These are phyloP conservation scores for Antitrichia curtipendula DNA, from an alignment of 225 moss, liverwort and hornwort genomes.

Conservation along the genomic window DNA sequence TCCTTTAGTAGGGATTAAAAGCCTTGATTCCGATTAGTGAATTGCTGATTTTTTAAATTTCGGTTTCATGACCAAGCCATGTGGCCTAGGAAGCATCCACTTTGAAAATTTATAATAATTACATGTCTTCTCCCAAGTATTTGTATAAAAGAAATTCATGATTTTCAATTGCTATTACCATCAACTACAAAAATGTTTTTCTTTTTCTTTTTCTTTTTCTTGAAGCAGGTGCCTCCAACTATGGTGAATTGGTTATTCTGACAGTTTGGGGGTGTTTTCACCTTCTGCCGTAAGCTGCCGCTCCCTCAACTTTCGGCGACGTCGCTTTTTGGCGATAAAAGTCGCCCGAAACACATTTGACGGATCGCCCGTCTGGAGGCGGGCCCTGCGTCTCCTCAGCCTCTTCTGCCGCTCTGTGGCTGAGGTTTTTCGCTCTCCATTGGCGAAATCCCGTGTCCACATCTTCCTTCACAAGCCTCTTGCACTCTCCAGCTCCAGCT, in stretches of 20 bases:
- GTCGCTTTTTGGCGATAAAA: too few relatives aligned
- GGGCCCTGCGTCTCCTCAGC: neutral
- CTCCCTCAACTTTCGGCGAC: neutral
- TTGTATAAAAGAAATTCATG: too few relatives aligned
- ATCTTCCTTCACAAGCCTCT: neutral
- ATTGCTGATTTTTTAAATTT: neutral
- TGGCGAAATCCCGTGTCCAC: neutral
- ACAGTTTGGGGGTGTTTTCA: neutral
- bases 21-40: too few relatives aligned
- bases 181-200: too few relatives aligned
- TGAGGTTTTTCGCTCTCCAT: neutral
- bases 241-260: neutral
- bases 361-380: neutral
- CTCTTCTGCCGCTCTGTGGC: neutral
- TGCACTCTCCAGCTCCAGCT: neutral
- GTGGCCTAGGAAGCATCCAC: neutral
- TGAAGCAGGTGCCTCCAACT: too few relatives aligned
- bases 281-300: neutral
- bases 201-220: too few relatives aligned
- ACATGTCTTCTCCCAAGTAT: neutral
- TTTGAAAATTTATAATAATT: neutral
- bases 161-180: too few relatives aligned
- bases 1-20: too few relatives aligned
- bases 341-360: neutral
- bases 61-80: accelerated